Base-by-base conservation (phyloP, 306 rosid species). In the Vigna radiata region DNA sequence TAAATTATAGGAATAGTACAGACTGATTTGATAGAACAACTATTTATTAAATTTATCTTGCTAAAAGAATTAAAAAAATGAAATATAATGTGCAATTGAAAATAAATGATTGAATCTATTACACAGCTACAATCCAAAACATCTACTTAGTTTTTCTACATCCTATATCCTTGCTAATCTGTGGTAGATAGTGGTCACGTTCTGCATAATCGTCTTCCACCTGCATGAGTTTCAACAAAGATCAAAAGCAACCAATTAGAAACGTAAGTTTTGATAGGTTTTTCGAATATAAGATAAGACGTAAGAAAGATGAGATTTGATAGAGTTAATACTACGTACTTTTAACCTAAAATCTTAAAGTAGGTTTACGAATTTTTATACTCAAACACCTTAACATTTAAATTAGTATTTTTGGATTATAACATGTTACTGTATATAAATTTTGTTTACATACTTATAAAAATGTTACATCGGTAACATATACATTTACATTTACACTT, bases 131-230 rank as follows among this genome's bases (percentile, higher is more conserved):
- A 4, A 33, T 33, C 37, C 7, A 36, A 36, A 36, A 6, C 7
- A 68, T 11, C 19, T 53, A 23, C 41, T 29, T 41, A 41, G 1
- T 2, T 33, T 41, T 31, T 54, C 37, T 47, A 68, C 1, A 68
- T 59, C 66, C 13, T 21, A 8, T 12, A 36, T 36, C 29, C 77
- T 1, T 50, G 23, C 12, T 55, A 21, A n/a, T 81, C n/a, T 73
- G 33, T 72, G 68, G 17, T 18, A 29, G 36, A 46, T 60, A 52
- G 18, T 73, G 21, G 23, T n/a, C 11, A 49, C 96, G 88, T 50
- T 91, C 83, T 83, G 82, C 79, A 56, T 63, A 75, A 41, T 79
- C 76, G 11, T 64, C 84, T 66, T 77, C 87, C 54, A 17, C 90
- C 98, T 91, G 27, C 62, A 75, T 10, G 25, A 86, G 60, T 79